phyloP scores from a whole-genome alignment of 306 rosid species.

The Fagus sylvatica region DNA sequence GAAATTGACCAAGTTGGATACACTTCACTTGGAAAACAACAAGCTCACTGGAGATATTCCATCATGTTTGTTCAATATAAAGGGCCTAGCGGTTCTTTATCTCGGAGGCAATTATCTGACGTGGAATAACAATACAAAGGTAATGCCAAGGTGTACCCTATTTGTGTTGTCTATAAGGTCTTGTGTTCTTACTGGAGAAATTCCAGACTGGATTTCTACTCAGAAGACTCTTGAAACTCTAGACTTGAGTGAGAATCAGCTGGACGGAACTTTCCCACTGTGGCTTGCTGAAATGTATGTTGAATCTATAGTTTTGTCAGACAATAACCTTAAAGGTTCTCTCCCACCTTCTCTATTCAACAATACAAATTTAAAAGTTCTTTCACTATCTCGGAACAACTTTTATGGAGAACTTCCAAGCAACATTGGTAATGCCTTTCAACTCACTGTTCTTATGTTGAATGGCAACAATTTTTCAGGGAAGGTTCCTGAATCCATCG shows the following conservation, averaged over 20 bases:
- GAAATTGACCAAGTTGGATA: slow-evolving; percentile 14
- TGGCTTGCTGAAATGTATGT: slow-evolving; percentile 38
- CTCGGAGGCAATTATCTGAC: slow-evolving; percentile 25
- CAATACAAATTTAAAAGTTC: slow-evolving; percentile 10
- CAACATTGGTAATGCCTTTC: no score
- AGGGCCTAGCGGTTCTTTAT: slow-evolving; percentile 17
- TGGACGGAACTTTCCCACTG: slow-evolving; percentile 31
- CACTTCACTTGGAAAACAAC: slow-evolving; percentile 19
- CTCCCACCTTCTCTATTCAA: slow-evolving; percentile 27
- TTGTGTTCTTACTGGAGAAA: slow-evolving; percentile 26
- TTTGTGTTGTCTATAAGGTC: slow-evolving; percentile 28
- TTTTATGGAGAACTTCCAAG: slow-evolving; percentile 31
- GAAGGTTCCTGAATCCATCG: slow-evolving; percentile 24
- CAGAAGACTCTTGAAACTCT: slow-evolving; percentile 20
- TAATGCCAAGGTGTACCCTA: slow-evolving; percentile 19
- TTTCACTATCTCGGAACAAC: slow-evolving; percentile 30
- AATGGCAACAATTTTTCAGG: slow-evolving; percentile 31
- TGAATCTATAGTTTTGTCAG: slow-evolving; percentile 29
- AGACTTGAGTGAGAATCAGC: slow-evolving; percentile 34
- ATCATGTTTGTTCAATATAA: slow-evolving; percentile 21
- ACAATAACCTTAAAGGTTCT: slow-evolving; percentile 27
- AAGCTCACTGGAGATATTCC: slow-evolving; percentile 23
- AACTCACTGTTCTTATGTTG: slow-evolving; percentile 29
- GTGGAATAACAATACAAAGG: slow-evolving; percentile 23
- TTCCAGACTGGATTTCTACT: slow-evolving; percentile 32